Evolutionary conservation across 768 basidiomycete genomes (phyloP).

Genomic region (Russula virescens): DNA sequence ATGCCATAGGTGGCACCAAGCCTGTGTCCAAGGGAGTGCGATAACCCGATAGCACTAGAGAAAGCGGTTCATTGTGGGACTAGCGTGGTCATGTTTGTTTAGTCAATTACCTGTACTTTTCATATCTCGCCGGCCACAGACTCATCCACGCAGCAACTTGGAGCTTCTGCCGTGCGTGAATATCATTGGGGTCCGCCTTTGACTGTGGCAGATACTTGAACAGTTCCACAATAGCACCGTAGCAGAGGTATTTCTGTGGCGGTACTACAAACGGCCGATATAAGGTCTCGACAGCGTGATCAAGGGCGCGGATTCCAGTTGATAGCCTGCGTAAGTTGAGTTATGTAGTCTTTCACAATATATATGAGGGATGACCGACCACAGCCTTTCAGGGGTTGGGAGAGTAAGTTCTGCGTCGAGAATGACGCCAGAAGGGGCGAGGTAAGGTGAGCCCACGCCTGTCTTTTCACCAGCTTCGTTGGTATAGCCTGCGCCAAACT

Average conservation of each 20-base stretch:
- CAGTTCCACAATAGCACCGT: slow-evolving; percentile 62
- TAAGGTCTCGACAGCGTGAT: slow-evolving; percentile 70
- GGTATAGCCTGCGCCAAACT: slow-evolving; percentile 67
- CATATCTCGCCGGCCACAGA: slow-evolving; percentile 57
- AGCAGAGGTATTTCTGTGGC: slow-evolving; percentile 59
- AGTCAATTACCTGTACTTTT: slow-evolving; percentile 44
- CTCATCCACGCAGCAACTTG: slow-evolving; percentile 80
- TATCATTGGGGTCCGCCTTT: slow-evolving; percentile 49
- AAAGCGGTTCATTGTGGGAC: background rate
- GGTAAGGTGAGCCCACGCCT: slow-evolving; percentile 46
- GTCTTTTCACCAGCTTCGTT: slow-evolving; percentile 65
- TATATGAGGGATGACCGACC: slow-evolving; percentile 38
- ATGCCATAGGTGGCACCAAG: slow-evolving; percentile 69
- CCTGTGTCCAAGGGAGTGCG: slow-evolving; percentile 69
- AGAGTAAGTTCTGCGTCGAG: slow-evolving; percentile 72
- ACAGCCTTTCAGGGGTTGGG: slow-evolving; percentile 66
- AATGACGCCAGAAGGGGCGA: slow-evolving; percentile 68
- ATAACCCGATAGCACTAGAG: slow-evolving; percentile 60
- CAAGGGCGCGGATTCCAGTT: slow-evolving; percentile 71
- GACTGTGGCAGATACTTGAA: slow-evolving; percentile 67
- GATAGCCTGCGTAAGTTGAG: slow-evolving; percentile 49
- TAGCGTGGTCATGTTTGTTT: background rate
- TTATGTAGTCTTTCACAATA: background rate
- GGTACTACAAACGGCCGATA: slow-evolving; percentile 51
- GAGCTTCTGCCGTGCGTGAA: slow-evolving; percentile 60